Percentiles rank a stretch among this genome's conserved stretches.
Evolutionary conservation across 2,329 filamentous ascomycete species (phyloP).

Genomic region (Graphiopsis chlorocephala): DNA sequence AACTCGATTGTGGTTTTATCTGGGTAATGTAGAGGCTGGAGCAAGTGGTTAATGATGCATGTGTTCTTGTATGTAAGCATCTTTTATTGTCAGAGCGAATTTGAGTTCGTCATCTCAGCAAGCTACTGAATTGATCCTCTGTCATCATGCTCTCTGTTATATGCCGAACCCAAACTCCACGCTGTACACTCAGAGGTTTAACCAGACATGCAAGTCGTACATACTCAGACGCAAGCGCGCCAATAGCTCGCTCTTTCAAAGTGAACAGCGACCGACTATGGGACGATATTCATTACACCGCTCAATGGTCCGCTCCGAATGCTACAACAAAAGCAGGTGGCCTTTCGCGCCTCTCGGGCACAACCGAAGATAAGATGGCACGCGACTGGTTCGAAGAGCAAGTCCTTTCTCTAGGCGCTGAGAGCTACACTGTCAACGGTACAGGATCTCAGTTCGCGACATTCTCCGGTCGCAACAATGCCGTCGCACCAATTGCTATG

Average conservation of each 20-base stretch:
- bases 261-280: slow-evolving; percentile 20
- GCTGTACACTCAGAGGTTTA: no score
- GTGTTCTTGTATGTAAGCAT: background rate
- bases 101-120: background rate
- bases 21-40: no score
- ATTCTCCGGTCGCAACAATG: slow-evolving; percentile 23
- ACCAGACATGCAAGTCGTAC: background rate
- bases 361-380: slow-evolving; percentile 25
- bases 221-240: background rate
- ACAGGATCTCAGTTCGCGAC: slow-evolving; percentile 29
- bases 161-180: background rate
- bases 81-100: background rate
- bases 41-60: background rate
- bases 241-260: background rate
- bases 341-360: slow-evolving; percentile 21
- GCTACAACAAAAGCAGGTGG: slow-evolving; percentile 16
- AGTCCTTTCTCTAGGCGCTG: slow-evolving; percentile 23
- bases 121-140: background rate
- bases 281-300: slow-evolving; percentile 21
- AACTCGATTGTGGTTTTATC: background rate
- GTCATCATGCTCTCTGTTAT: background rate
- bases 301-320: slow-evolving; percentile 23
- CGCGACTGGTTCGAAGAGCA: slow-evolving; percentile 31
- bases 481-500: slow-evolving; percentile 30
- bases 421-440: slow-evolving; percentile 27